Base-by-base conservation (phyloP, 2,329 filamentous ascomycete genomes). In the Fusarium pseudograminearum region DNA sequence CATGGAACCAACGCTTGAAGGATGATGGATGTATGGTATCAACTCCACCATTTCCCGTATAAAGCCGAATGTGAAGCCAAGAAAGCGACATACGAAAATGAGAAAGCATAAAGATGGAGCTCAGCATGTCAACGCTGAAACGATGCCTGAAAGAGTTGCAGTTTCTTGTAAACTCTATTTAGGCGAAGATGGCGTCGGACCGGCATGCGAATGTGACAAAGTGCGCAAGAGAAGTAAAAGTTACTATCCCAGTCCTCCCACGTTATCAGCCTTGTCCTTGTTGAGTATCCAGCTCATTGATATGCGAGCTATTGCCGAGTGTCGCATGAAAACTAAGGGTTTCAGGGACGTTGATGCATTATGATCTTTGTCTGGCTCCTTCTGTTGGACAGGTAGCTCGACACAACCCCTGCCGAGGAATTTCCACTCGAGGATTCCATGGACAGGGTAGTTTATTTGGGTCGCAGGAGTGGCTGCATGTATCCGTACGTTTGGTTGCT, bases 41-140 rank as follows among this genome's bases (percentile, higher is more conserved):
- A 50, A 31, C 59, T 64, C 58, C 59, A 63, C 58, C 41, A 9
- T 34, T 38, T 63, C 38, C 58, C 58, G 61, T 44, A n/a, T 12
- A n/a, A 44, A 63, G 16, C 58, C 58, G 50, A 18, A n/a, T 12
- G 16, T 51, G 30, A 30, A 41, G 26, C 34, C n/a, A 51, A 42
- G 11, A 40, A 24, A 30, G 26, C 26, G 18, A 46, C 26, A 31
- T 31, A 31, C 26, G 44, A 46, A 46, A 46, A 31, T 46, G 22
- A 54, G 15, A 11, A 53, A 42, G 38, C 47, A 54, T 28, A 15
- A 26, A 55, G 22, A 55, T 46, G 47, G 28, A 47, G 30, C 22
- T 41, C 11, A 22, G 20, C 15, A 8, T n/a, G 26, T 22, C 22
- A 44, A 44, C 22, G 20, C 22, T 45, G 46, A 48, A 48, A 45